These are phyloP conservation scores for Brassica juncea DNA, from an alignment of 345 rosid genomes.

Conservation along the genomic window DNA sequence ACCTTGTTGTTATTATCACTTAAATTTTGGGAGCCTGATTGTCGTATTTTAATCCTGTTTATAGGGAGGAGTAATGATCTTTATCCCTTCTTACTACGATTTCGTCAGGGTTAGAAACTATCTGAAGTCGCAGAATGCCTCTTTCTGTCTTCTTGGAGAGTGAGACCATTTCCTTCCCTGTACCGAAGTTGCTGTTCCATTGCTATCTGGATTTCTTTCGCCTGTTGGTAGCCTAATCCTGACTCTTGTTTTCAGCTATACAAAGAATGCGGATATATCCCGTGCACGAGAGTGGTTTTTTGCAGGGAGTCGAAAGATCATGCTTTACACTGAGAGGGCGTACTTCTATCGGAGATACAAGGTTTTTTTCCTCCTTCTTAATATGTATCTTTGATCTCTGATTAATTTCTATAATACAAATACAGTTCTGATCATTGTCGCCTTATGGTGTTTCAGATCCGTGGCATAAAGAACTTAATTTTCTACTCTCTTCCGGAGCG, in stretches of 20 bases:
- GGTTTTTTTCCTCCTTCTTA: conserved; percentile 41
- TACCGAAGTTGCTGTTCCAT: background rate
- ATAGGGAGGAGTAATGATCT: conserved; percentile 89
- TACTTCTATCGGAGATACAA: conserved; percentile 88
- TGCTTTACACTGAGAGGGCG: conserved; percentile 89
- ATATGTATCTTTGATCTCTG: background rate
- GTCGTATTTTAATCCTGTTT: conserved; percentile 26
- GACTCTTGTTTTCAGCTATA: conserved; percentile 51
- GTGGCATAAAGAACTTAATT: conserved; percentile 78
- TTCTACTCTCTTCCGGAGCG: conserved; percentile 90
- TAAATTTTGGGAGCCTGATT: conserved; percentile 18
- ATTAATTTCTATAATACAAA: background rate
- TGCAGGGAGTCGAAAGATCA: conserved; percentile 65
- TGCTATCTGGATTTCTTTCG: conserved; percentile 16
- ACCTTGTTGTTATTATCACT: background rate
- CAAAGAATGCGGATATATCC: conserved; percentile 69
- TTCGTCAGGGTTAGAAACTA: conserved; percentile 80
- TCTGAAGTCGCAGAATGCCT: conserved; percentile 82
- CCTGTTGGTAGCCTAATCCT: background rate
- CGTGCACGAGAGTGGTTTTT: conserved; percentile 79
- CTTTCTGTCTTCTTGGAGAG: conserved; percentile 90
- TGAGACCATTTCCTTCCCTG: conserved; percentile 43
- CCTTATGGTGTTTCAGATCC: conserved; percentile 57
- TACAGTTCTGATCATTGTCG: background rate
- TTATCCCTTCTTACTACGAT: conserved; percentile 83